A percentile compares a stretch with the other conserved stretches of the same genome.
Evolutionary conservation across 2,329 filamentous ascomycete species (phyloP).

Genomic region (Verticillium nubilum): DNA sequence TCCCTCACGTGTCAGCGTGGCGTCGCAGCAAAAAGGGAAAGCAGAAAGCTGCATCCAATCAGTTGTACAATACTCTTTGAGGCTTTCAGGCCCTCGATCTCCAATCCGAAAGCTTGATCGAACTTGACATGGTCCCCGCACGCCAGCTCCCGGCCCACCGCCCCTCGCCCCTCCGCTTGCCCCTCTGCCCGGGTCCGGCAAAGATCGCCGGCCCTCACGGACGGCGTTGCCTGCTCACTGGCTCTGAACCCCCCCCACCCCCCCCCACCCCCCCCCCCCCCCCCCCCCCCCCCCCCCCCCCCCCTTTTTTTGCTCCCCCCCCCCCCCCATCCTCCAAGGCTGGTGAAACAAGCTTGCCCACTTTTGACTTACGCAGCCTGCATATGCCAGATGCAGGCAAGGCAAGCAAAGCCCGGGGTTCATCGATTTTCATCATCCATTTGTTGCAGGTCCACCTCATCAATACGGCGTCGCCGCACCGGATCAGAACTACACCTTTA

Average conservation of each 20-base stretch:
- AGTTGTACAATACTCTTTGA: background rate
- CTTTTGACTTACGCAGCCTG: slow-evolving; percentile 5
- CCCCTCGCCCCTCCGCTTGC: background rate
- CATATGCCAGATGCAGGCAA: slow-evolving; percentile 3
- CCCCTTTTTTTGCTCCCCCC: background rate
- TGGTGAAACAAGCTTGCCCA: slow-evolving; percentile 4
- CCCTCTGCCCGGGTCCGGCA: slow-evolving; percentile 2
- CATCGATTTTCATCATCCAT: background rate
- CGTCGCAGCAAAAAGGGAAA: background rate
- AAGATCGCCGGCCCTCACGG: slow-evolving; percentile 1
- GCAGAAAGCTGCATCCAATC: background rate
- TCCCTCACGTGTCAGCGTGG: background rate
- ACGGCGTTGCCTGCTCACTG: background rate
- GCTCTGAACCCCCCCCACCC: background rate
- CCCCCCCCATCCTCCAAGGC: background rate
- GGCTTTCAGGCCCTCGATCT: background rate
- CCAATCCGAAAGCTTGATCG: slow-evolving; percentile 1
- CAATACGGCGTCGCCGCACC: background rate
- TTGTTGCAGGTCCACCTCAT: background rate
- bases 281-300: background rate
- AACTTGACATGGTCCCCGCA: slow-evolving; percentile 1
- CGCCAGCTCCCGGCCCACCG: background rate
- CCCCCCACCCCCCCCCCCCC: background rate
- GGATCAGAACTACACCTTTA: background rate
- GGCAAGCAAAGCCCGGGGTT: background rate